These are phyloP conservation scores for Pythium aquatile DNA, from an alignment of 352 stramenopile genomes.

Conservation along the genomic window DNA sequence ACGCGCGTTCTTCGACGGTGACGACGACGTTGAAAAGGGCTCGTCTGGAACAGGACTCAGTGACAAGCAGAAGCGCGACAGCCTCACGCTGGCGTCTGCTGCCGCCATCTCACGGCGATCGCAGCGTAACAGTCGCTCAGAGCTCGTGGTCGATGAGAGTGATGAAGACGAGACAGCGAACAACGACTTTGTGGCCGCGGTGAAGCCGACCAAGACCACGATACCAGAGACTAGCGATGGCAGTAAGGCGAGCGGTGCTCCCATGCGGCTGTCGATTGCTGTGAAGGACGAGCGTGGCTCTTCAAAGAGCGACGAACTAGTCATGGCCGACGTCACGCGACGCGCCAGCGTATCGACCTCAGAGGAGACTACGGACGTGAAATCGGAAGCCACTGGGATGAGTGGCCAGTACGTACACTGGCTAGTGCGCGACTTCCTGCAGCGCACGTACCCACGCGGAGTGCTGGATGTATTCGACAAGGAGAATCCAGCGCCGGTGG, in stretches of 20 bases:
- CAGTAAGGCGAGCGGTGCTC: background rate
- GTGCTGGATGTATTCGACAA: constrained; percentile 25
- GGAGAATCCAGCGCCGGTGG: background rate
- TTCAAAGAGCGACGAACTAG: constrained; percentile 36
- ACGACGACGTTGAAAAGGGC: constrained; percentile 8
- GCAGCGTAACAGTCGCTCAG: constrained; percentile 16
- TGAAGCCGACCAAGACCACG: constrained; percentile 2
- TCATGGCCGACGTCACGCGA: constrained; percentile 26
- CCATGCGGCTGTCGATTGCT: constrained; percentile 19
- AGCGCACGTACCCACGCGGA: constrained; percentile 36
- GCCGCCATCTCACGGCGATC: constrained; percentile 23
- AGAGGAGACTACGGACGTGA: background rate
- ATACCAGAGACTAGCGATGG: background rate
- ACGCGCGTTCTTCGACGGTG: constrained; percentile 33
- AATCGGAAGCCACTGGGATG: background rate
- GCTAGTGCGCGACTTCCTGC: constrained; percentile 65
- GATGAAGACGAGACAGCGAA: constrained; percentile 19
- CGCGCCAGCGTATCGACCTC: constrained; percentile 6
- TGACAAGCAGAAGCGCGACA: constrained; percentile 4
- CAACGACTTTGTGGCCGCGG: background rate
- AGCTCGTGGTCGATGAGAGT: constrained; percentile 31
- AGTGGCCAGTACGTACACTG: constrained; percentile 37
- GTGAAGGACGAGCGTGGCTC: constrained; percentile 8
- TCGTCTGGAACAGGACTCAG: background rate
- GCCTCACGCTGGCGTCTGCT: constrained; percentile 4